Base-by-base conservation (phyloP, 352 stramenopile species). In the Pythium rishiriense region DNA sequence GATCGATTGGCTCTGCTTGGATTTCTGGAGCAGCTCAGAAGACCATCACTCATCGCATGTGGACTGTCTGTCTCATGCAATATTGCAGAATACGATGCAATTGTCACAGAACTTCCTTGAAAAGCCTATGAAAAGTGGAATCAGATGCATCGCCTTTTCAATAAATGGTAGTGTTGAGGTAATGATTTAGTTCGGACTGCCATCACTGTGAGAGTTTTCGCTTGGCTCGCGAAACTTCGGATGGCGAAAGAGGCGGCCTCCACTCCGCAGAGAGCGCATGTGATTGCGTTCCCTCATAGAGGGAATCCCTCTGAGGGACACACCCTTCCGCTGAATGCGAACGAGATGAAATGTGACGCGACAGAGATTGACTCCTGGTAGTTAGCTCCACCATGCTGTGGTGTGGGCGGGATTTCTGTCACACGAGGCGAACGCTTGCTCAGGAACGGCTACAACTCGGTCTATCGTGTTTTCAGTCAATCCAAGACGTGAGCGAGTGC, bases 21-120 rank as follows among this genome's bases (percentile, higher is more conserved):
- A n/a, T 43, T 15, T 8, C n/a, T n/a, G 15, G 24, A 56, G 15
- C 31, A 53, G 50, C 39, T 61, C 59, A 58, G 49, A 35, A 31
- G 59, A 66, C 59, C 59, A 49, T 55, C 59, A 66, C 59, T 66
- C 59, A 39, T 4, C 3, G 37, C 7, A 2, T 29, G 37, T 50
- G 25, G 33, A 51, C n/a, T 41, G 29, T 49, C 50, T 66, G 50
- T 66, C 59, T 66, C 50, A 61, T 48, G 21, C 1, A 29, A 43
- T n/a, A 55, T 41, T 66, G 5, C 12, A 43, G 22, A 60, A 66
- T 17, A 42, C 59, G 59, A 56, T 66, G 59, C 50, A 49, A 28
- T n/a, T 35, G 0, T 3, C 19, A 26, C 12, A 28, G 1, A 35
- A 26, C 22, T 26, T 5, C 7, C 35, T 49, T 9, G n/a, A n/a